Conservation (phyloP, 2,329 filamentous ascomycete species). For the Cryphonectria nitschkei region DNA sequence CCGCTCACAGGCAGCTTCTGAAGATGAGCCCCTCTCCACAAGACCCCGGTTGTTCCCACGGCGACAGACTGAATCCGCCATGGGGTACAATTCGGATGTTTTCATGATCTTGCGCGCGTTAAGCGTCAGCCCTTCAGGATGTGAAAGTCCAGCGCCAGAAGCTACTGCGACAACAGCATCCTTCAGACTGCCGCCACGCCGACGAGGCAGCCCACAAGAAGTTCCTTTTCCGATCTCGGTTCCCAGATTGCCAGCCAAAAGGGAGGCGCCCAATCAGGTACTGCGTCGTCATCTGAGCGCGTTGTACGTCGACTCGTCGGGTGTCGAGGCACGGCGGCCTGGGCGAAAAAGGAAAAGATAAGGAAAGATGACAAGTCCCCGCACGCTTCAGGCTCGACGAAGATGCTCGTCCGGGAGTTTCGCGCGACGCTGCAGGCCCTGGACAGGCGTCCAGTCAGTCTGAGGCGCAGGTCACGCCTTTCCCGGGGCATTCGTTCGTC, state of each 20-base stretch:
- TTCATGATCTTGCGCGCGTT: conserved; percentile 20
- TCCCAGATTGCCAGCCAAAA: neutral
- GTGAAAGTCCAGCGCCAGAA: neutral
- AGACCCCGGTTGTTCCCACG: conserved; percentile 22
- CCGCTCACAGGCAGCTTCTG: conserved; percentile 9
- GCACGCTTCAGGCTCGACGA: conserved; percentile 16
- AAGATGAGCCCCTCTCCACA: conserved; percentile 11
- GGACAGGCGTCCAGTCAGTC: conserved; percentile 17
- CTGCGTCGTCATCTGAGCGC: neutral
- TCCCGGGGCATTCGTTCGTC: conserved; percentile 4
- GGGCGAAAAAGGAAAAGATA: neutral
- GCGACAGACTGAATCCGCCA: conserved; percentile 16
- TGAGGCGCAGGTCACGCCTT: conserved; percentile 5
- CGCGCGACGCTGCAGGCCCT: neutral
- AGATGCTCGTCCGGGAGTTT: conserved; percentile 3
- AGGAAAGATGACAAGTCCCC: conserved; percentile 21
- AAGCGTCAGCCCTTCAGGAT: conserved; percentile 12
- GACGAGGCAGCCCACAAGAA: conserved; percentile 14
- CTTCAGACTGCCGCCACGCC: conserved; percentile 14
- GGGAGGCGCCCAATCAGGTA: neutral
- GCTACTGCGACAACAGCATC: conserved; percentile 6
- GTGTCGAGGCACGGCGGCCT: neutral
- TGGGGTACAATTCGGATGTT: conserved; percentile 19
- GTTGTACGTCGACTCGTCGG: conserved; percentile 9
- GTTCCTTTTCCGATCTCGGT: conserved; percentile 5